Base-by-base conservation (phyloP, 257 asterid species). In the Solanum medicagineum region DNA sequence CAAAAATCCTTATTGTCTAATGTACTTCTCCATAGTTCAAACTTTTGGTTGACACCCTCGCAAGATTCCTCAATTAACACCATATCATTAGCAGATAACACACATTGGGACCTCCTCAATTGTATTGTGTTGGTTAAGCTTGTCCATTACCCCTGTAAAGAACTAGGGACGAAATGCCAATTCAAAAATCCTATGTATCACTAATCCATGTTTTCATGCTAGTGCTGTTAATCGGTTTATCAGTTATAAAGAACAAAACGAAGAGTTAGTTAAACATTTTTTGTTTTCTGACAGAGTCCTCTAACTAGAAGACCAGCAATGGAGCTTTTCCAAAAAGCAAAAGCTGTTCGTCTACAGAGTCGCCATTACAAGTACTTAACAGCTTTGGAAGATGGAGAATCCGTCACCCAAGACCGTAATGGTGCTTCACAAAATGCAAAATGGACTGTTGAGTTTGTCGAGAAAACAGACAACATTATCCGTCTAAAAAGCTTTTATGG, bases 311-410 rank as follows among this genome's bases (percentile, higher is more conserved):
- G 68, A 20, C 54, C 87, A 24, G 89, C 90, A 45, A 91, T 91
- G 93, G 92, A 89, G 47, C 71, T 87, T 3, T 89, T 91, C 85
- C 85, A 40, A n/a, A 85, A 89, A 86, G 93, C 93, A 13, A 88
- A 81, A 68, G 86, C 89, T 0, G 92, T 91, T 42, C 89, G 90
- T 6, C 77, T 91, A 66, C 86, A 55, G 32, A 84, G 84, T 70
- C 47, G 71, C 56, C 93, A 91, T 77, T 79, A 83, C 60, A 91
- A 91, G 88, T 89, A 88, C 83, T 87, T 91, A 13, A 88, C 88
- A 32, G 93, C 93, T 8, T 89, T 86, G 13, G 90, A 88, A 49
- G 91, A 91, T 17, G 88, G 88, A 83, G 91, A 86, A 8, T 83
- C 93, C 0, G 89, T 91, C 2, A 85, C 83, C 8, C 93, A 91